Base-by-base conservation (phyloP, 176 grass and related monocot species). In the Eragrostis nindensis region DNA sequence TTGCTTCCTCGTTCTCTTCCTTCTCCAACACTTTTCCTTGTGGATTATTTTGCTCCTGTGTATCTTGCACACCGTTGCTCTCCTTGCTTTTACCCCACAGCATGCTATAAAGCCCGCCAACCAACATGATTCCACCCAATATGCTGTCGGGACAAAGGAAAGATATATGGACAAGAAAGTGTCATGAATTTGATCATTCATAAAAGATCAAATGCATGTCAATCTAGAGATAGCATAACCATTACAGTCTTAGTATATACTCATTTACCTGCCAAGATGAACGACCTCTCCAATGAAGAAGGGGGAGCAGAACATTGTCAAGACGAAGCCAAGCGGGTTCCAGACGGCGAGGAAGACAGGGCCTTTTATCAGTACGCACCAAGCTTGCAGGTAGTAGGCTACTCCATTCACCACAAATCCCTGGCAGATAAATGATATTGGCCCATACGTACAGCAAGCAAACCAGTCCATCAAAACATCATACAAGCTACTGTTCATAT, bases 331-430 rank as follows among this genome's bases (percentile, higher is more conserved):
- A 2, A 85, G 57, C 0, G 87, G 87, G 12, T 62, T 84, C 40
- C 81, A 89, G 12, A 76, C 48, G 9, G 87, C 82, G 11, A 89
- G 75, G 66, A 89, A 89, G 42, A 89, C 81, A 0, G 81, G 81
- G 11, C 87, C 87, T n/a, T 85, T 85, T 16, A 72, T 78, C 56
- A 62, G 41, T n/a, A 89, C 13, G 27, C 75, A 80, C 87, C 87
- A 89, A 21, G 75, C 82, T 81, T 89, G 87, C 47, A 89, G 65
- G 48, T 89, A 89, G 75, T 62, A 81, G 17, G 32, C n/a, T 5
- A 76, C 55, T 47, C 46, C 87, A 2, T 75, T 65, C 47, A 67
- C 78, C 53, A 63, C 72, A 25, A 89, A n/a, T 9, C 80, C 87
- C 87, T 85, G 73, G 6, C 11, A 41, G 11, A 24, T 14, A 7